Conservation (phyloP, 2,329 filamentous ascomycete species). For the Aureobasidium melanogenum region DNA sequence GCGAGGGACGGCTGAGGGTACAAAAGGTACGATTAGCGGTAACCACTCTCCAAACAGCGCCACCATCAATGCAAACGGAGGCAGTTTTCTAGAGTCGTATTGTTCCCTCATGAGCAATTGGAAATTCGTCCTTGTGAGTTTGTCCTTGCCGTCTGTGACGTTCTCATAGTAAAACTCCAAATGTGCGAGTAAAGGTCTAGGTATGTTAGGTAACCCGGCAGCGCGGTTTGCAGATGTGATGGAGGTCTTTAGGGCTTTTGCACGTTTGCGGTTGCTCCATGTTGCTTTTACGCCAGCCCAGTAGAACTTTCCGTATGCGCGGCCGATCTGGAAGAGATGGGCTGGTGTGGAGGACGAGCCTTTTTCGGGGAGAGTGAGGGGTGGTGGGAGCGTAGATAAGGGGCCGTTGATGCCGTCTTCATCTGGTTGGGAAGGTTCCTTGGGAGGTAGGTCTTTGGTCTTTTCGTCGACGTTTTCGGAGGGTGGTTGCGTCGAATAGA, state of each 20-base stretch:
- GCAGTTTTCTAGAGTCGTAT: slow-evolving; percentile 68
- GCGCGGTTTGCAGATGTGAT: background rate
- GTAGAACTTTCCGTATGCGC: slow-evolving; percentile 77
- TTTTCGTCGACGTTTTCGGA: slow-evolving; percentile 5
- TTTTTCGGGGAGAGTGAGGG: slow-evolving; percentile 54
- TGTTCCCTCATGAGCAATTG: slow-evolving; percentile 60
- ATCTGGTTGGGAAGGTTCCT: background rate
- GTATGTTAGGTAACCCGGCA: background rate
- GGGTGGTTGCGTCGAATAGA: background rate
- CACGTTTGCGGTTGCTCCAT: slow-evolving; percentile 51
- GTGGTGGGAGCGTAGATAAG: slow-evolving; percentile 60
- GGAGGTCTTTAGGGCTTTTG: slow-evolving; percentile 15
- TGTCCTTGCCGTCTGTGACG: background rate
- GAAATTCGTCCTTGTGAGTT: slow-evolving; percentile 56
- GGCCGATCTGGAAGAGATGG: slow-evolving; percentile 56
- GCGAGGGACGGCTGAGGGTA: slow-evolving; percentile 65
- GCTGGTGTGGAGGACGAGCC: slow-evolving; percentile 37
- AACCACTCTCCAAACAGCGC: slow-evolving; percentile 79
- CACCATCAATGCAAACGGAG: slow-evolving; percentile 67
- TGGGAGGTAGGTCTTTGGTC: background rate
- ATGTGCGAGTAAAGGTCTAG: background rate
- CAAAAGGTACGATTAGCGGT: slow-evolving; percentile 63
- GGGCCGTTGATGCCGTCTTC: slow-evolving; percentile 57
- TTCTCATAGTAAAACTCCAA: slow-evolving; percentile 1
- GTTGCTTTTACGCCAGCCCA: slow-evolving; percentile 73